Conservation (phyloP, 1,139 yeast genomes). For the Yamadazyma atmosphaerica region DNA sequence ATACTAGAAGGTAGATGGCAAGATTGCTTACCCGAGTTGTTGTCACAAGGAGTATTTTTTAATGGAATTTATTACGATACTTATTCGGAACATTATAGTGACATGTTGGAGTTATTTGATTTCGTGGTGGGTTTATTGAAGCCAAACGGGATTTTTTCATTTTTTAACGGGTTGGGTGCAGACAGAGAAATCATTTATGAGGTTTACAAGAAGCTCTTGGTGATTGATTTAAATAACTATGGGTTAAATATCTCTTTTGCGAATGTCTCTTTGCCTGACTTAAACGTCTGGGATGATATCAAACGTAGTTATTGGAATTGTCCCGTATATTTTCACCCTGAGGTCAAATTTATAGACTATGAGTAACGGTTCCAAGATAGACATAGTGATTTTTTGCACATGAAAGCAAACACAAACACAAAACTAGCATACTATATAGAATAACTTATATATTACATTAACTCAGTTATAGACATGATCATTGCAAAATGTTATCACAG, state of each 20-base stretch:
- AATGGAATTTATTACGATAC: slow-evolving; percentile 95
- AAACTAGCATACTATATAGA: too few relatives aligned
- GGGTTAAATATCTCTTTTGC: slow-evolving; percentile 65
- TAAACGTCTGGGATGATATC: slow-evolving; percentile 68
- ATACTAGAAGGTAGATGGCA: slow-evolving; percentile 92
- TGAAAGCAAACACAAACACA: too few relatives aligned
- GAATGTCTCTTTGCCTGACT: slow-evolving; percentile 42
- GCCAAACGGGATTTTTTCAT: slow-evolving; percentile 81
- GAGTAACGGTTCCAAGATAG: too few relatives aligned
- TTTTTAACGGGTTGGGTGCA: slow-evolving; percentile 96
- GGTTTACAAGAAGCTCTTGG: slow-evolving; percentile 81
- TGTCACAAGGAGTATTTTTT: slow-evolving; percentile 70
- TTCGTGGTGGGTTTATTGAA: slow-evolving; percentile 76
- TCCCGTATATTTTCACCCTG: slow-evolving; percentile 66
- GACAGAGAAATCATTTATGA: slow-evolving; percentile 87
- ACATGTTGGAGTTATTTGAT: slow-evolving; percentile 86
- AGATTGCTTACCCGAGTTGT: slow-evolving; percentile 64
- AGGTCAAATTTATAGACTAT: slow-evolving; percentile 45
- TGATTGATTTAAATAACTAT: slow-evolving; percentile 74
- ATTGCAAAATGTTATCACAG: background rate
- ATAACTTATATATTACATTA: background rate
- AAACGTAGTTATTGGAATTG: slow-evolving; percentile 76
- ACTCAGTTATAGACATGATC: background rate
- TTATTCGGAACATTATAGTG: slow-evolving; percentile 81
- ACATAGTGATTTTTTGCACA: too few relatives aligned